Evolutionary conservation across 2,329 filamentous ascomycete genomes (phyloP).

Genomic region (Beauveria brongniartii): DNA sequence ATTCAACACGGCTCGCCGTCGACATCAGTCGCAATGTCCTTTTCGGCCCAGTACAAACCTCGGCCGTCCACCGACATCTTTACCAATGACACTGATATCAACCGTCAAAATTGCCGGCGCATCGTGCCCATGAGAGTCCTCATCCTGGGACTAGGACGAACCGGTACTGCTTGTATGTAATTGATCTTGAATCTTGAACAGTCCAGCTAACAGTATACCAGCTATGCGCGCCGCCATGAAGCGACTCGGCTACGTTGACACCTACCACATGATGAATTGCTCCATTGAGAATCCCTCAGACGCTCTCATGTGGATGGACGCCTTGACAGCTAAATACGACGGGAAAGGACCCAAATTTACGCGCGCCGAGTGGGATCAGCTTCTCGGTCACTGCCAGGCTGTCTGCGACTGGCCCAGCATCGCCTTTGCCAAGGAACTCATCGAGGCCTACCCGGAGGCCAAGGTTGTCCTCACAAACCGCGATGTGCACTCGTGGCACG

Average conservation of each 20-base stretch:
- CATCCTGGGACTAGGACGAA: constrained; percentile 60
- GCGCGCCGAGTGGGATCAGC: constrained; percentile 60
- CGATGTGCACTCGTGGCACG: constrained; percentile 56
- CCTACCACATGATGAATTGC: constrained; percentile 67
- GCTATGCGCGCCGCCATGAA: constrained; percentile 58
- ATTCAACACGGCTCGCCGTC: neutral
- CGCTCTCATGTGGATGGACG: constrained; percentile 62
- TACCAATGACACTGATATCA: constrained; percentile 59
- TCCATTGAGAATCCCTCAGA: constrained; percentile 53
- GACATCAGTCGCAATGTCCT: constrained; percentile 17
- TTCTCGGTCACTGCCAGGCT: constrained; percentile 58
- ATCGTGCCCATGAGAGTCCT: constrained; percentile 66
- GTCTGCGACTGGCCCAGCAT: constrained; percentile 63
- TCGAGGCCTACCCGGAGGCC: constrained; percentile 63
- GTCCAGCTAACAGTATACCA: constrained; percentile 18
- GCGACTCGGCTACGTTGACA: constrained; percentile 58
- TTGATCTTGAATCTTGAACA: neutral
- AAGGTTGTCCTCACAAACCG: constrained; percentile 62
- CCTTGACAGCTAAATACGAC: constrained; percentile 46
- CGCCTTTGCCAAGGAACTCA: constrained; percentile 60
- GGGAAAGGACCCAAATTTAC: constrained; percentile 39
- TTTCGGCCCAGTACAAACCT: constrained; percentile 22
- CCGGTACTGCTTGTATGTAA: constrained; percentile 58
- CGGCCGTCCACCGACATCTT: constrained; percentile 50
- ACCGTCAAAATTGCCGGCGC: constrained; percentile 56